Conservation (phyloP, 164 flowering plant species). For the Vitis rotundifolia region DNA sequence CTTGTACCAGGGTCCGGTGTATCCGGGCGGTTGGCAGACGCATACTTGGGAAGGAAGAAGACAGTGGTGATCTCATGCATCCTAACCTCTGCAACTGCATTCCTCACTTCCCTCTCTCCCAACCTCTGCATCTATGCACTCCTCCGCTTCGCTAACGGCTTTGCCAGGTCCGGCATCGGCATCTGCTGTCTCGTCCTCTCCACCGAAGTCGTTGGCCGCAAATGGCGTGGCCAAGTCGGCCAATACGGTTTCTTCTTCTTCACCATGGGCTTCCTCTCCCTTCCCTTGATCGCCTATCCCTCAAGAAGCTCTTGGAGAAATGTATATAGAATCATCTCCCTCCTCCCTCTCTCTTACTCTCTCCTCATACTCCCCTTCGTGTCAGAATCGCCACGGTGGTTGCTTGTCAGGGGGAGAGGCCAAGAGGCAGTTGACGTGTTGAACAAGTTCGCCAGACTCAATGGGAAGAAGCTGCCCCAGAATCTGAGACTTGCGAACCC, state of each 20-base stretch:
- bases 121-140: constrained; percentile 54
- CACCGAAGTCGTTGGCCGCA: constrained; percentile 60
- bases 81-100: constrained; percentile 42
- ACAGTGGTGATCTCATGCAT: constrained; percentile 51
- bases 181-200: constrained; percentile 64
- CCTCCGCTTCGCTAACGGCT: constrained; percentile 58
- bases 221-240: constrained; percentile 72
- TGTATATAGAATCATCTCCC: constrained; percentile 43
- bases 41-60: constrained; percentile 54
- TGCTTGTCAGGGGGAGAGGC: constrained; percentile 41
- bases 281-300: constrained; percentile 59
- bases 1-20: constrained; percentile 47
- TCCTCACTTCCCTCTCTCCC: constrained; percentile 58
- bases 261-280: constrained; percentile 62
- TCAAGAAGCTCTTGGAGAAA: constrained; percentile 48
- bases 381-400: constrained; percentile 70
- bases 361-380: constrained; percentile 44
- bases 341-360: constrained; percentile 48
- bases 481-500: constrained; percentile 37
- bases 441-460: constrained; percentile 40
- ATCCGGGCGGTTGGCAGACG: constrained; percentile 55
- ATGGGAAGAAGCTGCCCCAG: constrained; percentile 47
- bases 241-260: constrained; percentile 69
- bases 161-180: constrained; percentile 60
- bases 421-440: constrained; percentile 49